Base-by-base conservation (phyloP, 768 basidiomycete genomes). In the Naganishia randhawae region DNA sequence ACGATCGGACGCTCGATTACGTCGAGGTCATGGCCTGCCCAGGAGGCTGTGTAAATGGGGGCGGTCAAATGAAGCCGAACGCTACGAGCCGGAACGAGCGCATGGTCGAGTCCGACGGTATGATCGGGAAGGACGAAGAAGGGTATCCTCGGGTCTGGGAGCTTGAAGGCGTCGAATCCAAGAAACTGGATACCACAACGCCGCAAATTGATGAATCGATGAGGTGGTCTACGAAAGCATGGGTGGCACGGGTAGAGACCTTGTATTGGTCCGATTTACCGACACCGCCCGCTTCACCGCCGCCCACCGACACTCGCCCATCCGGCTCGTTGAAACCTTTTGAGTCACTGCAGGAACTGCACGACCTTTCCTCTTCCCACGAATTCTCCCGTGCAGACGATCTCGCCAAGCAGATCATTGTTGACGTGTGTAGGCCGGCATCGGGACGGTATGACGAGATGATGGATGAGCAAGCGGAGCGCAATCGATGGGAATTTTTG, bases 11-110 rank as follows among this genome's bases (percentile, higher is more conserved):
- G 51, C 45, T 78, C 35, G 78, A 80, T 65, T 80, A 74, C 65
- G 75, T 77, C 19, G 76, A 81, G 65, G 76, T 99, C 71, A 98
- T 99, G 96, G 96, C 96, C 37, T 99, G 96, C 82, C 96, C 96
- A 0, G 88, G 89, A 0, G 96, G 96, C 19, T 98, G 96, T 78
- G 91, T 96, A 48, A 97, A 97, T 77, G 96, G 96, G 9, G 96
- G 95, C 25, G 96, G 96, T 6, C 96, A 98, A 82, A 77, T 81
- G 73, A 81, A 81, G 66, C 78, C 80, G 35, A 27, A 31, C 19
- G 63, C 57, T 3, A 19, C 22, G n/a, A 48, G 45, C n/a, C 19
- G 14, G 37, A 22, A 50, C 22, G 65, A 66, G 39, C 50, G 25
- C 14, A 35, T 70, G 31, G 51, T 19, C 41, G 61, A 35, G 79